phyloP scores from a whole-genome alignment of 768 basidiomycete genomes.

The Lactarius sanguifluus region DNA sequence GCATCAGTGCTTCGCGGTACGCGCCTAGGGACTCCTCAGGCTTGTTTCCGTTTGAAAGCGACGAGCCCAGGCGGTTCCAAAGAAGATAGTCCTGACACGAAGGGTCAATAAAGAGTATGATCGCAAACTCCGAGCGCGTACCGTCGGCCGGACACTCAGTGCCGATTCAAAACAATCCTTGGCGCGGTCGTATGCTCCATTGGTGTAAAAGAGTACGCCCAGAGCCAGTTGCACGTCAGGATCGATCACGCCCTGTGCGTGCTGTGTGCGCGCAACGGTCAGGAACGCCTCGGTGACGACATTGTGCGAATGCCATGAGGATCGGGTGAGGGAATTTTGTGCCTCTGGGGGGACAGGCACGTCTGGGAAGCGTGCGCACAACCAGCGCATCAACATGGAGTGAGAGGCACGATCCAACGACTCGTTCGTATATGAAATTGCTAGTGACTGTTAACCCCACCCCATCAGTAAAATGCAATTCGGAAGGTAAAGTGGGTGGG shows the following conservation, averaged over 20 bases:
- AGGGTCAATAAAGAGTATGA: background rate
- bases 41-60: constrained; percentile 88
- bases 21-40: constrained; percentile 92
- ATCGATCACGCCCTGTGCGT: constrained; percentile 66
- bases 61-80: constrained; percentile 96
- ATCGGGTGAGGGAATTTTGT: constrained; percentile 50
- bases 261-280: constrained; percentile 78
- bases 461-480: constrained; percentile 24
- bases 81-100: constrained; percentile 74
- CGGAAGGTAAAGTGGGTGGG: background rate
- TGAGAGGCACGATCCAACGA: constrained; percentile 85
- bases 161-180: constrained; percentile 95
- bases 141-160: constrained; percentile 71
- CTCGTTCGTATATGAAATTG: constrained; percentile 96
- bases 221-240: constrained; percentile 92
- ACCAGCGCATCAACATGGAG: constrained; percentile 82
- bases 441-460: constrained; percentile 64
- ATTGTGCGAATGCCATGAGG: constrained; percentile 81
- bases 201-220: constrained; percentile 90
- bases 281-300: constrained; percentile 83
- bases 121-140: constrained; percentile 34
- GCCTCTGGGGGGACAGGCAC: constrained; percentile 56
- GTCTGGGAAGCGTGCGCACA: constrained; percentile 62
- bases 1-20: constrained; percentile 84
- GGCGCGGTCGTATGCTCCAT: constrained; percentile 80